These are phyloP conservation scores for Colletotrichum viniferum DNA, from an alignment of 2,329 filamentous ascomycete species.

Conservation along the genomic window DNA sequence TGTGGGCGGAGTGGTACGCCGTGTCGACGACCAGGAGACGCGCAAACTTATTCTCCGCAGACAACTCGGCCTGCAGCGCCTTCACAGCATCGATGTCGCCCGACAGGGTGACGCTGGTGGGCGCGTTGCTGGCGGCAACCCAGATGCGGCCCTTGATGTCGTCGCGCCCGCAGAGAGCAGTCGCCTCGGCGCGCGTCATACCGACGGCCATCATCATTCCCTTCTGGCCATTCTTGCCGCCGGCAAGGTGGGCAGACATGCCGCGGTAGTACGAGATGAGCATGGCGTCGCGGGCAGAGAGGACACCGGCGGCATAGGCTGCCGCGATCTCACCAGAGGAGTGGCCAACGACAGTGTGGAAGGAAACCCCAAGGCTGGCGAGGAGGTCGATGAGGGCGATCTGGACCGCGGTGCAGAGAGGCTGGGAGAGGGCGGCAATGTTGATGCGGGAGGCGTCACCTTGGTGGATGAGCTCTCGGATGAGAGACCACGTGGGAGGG, in stretches of 20 bases:
- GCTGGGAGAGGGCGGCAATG: constrained; percentile 24
- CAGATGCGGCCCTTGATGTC: constrained; percentile 23
- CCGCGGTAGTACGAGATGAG: constrained; percentile 27
- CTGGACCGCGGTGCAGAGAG: constrained; percentile 25
- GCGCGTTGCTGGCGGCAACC: constrained; percentile 30
- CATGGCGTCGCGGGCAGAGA: constrained; percentile 24
- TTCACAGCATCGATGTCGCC: constrained; percentile 31
- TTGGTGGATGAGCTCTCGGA: constrained; percentile 23
- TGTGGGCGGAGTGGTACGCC: constrained; percentile 56
- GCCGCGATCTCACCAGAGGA: constrained; percentile 36
- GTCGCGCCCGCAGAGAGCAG: constrained; percentile 19
- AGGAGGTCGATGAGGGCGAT: constrained; percentile 26
- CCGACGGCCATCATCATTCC: constrained; percentile 28
- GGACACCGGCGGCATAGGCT: constrained; percentile 36
- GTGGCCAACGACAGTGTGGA: constrained; percentile 25
- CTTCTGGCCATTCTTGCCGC: constrained; percentile 10
- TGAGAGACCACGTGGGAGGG: constrained; percentile 9
- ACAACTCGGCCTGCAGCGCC: constrained; percentile 24
- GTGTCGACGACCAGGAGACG: constrained; percentile 44
- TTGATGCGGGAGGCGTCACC: constrained; percentile 21
- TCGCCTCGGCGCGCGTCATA: constrained; percentile 20
- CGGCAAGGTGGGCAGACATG: constrained; percentile 14
- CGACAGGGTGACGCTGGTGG: constrained; percentile 36
- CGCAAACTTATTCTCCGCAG: constrained; percentile 34
- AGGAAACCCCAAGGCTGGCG: constrained; percentile 11